Evolutionary conservation across 2,329 filamentous ascomycete species (phyloP).

Genomic region (Botrytis aclada): DNA sequence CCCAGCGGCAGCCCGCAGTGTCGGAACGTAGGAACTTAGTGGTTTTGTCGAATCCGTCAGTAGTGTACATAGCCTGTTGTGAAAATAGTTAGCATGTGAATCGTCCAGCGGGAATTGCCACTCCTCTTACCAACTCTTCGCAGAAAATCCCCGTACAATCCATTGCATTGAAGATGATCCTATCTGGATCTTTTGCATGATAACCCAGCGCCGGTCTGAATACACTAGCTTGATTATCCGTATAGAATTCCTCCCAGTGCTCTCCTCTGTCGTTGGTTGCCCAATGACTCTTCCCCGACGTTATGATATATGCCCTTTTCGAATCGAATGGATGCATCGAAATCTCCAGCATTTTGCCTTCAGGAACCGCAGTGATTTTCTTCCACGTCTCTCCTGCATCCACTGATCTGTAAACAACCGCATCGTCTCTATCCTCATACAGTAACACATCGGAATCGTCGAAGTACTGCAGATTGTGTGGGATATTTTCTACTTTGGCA

Average conservation of each 20-base stretch:
- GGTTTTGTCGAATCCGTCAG: conserved; percentile 73
- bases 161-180: conserved; percentile 80
- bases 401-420: conserved; percentile 70
- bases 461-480: conserved; percentile 79
- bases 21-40: conserved; percentile 63
- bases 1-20: conserved; percentile 82
- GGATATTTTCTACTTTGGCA: conserved; percentile 63
- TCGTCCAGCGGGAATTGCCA: not conserved
- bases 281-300: conserved; percentile 68
- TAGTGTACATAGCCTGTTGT: conserved; percentile 63
- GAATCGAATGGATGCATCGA: conserved; percentile 76
- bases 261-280: conserved; percentile 80
- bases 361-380: conserved; percentile 59
- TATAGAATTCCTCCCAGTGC: conserved; percentile 73
- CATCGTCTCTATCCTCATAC: conserved; percentile 63
- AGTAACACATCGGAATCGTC: conserved; percentile 81
- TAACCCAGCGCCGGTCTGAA: conserved; percentile 64
- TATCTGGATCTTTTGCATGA: conserved; percentile 78
- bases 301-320: conserved; percentile 76
- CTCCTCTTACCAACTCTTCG: conserved; percentile 49
- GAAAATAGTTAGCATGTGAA: conserved; percentile 21
- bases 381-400: conserved; percentile 81
- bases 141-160: conserved; percentile 64
- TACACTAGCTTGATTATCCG: conserved; percentile 54
- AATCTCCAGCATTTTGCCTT: conserved; percentile 60